These are phyloP conservation scores for Rhodotorula kratochvilovae DNA, from an alignment of 768 basidiomycete genomes.

Conservation along the genomic window DNA sequence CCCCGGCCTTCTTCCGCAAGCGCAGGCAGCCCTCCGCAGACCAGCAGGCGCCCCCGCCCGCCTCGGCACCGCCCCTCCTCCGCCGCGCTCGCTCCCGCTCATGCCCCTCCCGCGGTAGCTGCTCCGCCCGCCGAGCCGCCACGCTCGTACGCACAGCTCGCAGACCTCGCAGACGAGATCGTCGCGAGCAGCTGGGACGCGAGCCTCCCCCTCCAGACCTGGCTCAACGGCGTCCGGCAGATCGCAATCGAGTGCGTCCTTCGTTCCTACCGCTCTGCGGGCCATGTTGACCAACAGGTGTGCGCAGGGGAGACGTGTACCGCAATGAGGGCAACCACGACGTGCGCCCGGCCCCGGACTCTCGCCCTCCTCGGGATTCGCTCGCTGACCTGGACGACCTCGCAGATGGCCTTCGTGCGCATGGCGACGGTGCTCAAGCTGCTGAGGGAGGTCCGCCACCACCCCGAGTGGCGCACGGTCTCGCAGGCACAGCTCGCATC, in stretches of 20 bases:
- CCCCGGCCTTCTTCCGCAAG: not conserved
- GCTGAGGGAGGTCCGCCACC: constrained; percentile 1
- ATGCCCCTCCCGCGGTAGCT: not conserved
- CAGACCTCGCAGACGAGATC: constrained; percentile 20
- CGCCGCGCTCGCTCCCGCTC: not conserved
- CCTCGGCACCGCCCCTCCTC: not conserved
- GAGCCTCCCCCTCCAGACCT: not conserved
- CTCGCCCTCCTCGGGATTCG: not conserved
- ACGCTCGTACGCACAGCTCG: constrained; percentile 8
- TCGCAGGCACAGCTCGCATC: not conserved
- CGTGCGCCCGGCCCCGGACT: not conserved
- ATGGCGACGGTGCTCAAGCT: constrained; percentile 16
- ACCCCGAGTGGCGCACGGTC: constrained; percentile 6
- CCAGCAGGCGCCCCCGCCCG: not conserved
- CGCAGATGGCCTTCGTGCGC: constrained; percentile 24
- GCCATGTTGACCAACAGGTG: not conserved
- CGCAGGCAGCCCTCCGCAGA: not conserved
- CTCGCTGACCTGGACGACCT: not conserved
- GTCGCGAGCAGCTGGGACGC: constrained; percentile 6
- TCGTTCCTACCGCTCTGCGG: no score
- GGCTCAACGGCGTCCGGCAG: constrained; percentile 4
- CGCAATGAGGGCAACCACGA: constrained; percentile 13
- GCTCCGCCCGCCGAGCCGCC: not conserved
- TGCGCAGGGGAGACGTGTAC: constrained; percentile 13
- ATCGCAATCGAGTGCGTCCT: constrained; percentile 3